These are phyloP conservation scores for Punctularia strigosozonata DNA, from an alignment of 768 basidiomycete species.

Conservation along the genomic window DNA sequence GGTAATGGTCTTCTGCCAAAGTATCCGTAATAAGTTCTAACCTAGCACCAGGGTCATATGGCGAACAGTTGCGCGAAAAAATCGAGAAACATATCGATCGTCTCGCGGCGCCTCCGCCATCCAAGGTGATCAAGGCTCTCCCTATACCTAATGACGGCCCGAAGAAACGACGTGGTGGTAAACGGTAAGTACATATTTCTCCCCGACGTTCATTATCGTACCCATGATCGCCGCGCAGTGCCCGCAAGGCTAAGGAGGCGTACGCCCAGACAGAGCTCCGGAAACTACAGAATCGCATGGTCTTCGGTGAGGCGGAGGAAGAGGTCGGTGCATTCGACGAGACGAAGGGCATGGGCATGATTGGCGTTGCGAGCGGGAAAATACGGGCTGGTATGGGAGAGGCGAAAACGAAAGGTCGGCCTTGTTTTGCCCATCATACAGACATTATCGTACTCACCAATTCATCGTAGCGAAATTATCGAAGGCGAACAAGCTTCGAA, in stretches of 20 bases:
- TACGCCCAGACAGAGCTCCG: slow-evolving; percentile 94
- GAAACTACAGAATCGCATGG: slow-evolving; percentile 95
- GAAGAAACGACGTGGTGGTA: slow-evolving; percentile 92
- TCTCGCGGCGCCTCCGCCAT: slow-evolving; percentile 86
- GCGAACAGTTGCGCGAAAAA: slow-evolving; percentile 68
- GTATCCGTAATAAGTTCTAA: neutral
- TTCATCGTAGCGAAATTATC: slow-evolving; percentile 78
- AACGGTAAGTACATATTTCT: slow-evolving; percentile 44
- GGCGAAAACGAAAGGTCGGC: slow-evolving; percentile 80
- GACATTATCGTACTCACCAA: neutral
- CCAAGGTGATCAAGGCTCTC: slow-evolving; percentile 86
- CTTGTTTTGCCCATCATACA: neutral
- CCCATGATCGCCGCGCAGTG: slow-evolving; percentile 32
- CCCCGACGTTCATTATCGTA: neutral
- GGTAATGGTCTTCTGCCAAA: slow-evolving; percentile 32
- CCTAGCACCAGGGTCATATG: slow-evolving; percentile 51
- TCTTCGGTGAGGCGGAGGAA: slow-evolving; percentile 89
- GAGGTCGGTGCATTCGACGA: slow-evolving; percentile 96
- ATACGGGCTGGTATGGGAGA: slow-evolving; percentile 84
- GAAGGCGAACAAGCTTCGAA: slow-evolving; percentile 86
- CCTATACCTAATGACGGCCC: slow-evolving; percentile 92
- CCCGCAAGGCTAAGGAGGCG: slow-evolving; percentile 96
- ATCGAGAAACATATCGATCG: slow-evolving; percentile 90
- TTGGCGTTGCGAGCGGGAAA: slow-evolving; percentile 77
- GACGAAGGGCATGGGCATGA: slow-evolving; percentile 98